phyloP scores from a whole-genome alignment of 768 basidiomycete genomes.

The Serendipita indica region DNA sequence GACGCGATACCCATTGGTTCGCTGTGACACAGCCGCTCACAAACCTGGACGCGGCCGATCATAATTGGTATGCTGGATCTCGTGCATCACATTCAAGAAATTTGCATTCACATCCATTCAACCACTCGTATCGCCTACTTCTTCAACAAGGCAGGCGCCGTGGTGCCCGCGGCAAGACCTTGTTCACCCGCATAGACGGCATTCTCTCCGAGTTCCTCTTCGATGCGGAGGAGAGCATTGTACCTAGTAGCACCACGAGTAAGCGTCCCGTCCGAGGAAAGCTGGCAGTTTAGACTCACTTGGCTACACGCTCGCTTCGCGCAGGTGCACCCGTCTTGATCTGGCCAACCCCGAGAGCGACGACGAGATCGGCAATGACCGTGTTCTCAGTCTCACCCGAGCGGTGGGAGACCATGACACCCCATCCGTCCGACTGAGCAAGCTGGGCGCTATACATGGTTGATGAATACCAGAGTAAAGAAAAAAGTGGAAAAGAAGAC shows the following conservation, averaged over 20 bases:
- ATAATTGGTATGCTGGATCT: too few species aligned
- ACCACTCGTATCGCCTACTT: too few species aligned
- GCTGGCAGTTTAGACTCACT: slow-evolving; percentile 28
- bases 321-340: slow-evolving; percentile 99
- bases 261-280: not conserved
- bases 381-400: slow-evolving; percentile 98
- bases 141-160: slow-evolving; percentile 55
- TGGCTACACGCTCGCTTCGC: slow-evolving; percentile 89
- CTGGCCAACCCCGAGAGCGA: slow-evolving; percentile 83
- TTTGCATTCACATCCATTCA: too few species aligned
- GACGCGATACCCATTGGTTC: too few species aligned
- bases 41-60: too few species aligned
- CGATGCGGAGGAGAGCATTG: slow-evolving; percentile 79
- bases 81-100: too few species aligned
- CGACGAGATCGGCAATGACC: slow-evolving; percentile 86
- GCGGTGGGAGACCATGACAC: slow-evolving; percentile 99
- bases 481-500: too few species aligned
- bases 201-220: slow-evolving; percentile 53
- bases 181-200: slow-evolving; percentile 60
- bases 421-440: slow-evolving; percentile 90
- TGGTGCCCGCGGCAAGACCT: slow-evolving; percentile 65
- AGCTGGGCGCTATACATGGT: slow-evolving; percentile 68
- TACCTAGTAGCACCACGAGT: slow-evolving; percentile 22
- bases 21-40: too few species aligned
- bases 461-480: not conserved